phyloP scores from a whole-genome alignment of 371 early-diverging fungal genomes.

The Mucor saturninus region DNA sequence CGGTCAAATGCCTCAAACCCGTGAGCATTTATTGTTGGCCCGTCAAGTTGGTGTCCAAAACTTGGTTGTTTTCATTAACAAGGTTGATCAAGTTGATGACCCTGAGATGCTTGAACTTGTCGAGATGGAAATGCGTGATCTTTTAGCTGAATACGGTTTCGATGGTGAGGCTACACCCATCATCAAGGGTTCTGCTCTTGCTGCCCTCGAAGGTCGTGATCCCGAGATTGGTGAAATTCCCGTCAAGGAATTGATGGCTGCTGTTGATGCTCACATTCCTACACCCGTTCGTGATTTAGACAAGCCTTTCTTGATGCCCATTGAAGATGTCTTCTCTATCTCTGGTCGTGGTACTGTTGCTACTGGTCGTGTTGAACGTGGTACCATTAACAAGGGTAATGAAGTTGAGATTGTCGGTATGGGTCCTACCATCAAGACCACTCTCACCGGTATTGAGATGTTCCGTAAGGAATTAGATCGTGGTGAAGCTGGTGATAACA shows the following conservation, averaged over 20 bases:
- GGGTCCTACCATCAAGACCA: conserved; percentile 88
- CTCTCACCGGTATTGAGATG: conserved; percentile 97
- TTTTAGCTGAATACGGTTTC: conserved; percentile 90
- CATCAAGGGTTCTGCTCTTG: conserved; percentile 94
- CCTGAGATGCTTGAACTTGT: conserved; percentile 93
- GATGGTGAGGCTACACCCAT: conserved; percentile 95
- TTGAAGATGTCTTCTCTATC: conserved; percentile 98
- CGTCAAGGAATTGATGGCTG: conserved; percentile 90
- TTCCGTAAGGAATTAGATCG: conserved; percentile 98
- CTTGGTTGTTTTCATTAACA: conserved; percentile 98
- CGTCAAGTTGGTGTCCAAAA: conserved; percentile 96
- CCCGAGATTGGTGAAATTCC: conserved; percentile 92
- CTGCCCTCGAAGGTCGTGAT: conserved; percentile 92
- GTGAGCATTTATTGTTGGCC: conserved; percentile 96
- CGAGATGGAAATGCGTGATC: conserved; percentile 98
- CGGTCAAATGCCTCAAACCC: conserved; percentile 95
- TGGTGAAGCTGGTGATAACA: conserved; percentile 98
- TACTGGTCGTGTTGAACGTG: conserved; percentile 98
- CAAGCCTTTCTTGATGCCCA: conserved; percentile 99
- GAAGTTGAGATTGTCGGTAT: conserved; percentile 97
- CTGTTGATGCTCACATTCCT: conserved; percentile 93
- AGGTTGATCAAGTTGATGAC: conserved; percentile 98
- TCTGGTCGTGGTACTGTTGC: conserved; percentile 99
- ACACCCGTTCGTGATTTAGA: conserved; percentile 94
- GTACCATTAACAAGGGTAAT: conserved; percentile 90